Percentiles rank a stretch among this genome's conserved stretches.
Evolutionary conservation across 1,284 basidiomycete genomes (phyloP).

Genomic region (Pascua sp.): DNA sequence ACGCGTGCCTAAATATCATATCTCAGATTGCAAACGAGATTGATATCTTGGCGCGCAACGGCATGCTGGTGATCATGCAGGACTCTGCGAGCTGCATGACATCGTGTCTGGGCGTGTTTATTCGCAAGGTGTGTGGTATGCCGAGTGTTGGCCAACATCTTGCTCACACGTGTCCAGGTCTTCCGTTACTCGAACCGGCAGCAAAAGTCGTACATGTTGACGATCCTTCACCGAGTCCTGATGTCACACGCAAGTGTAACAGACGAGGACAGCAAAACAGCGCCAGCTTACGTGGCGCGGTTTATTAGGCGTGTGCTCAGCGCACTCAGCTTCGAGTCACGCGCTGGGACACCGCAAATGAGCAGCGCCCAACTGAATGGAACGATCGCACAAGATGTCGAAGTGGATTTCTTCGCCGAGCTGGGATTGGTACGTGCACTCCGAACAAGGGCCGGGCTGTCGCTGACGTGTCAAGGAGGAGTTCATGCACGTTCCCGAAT

Average conservation of each 20-base stretch:
- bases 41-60: conserved; percentile 27
- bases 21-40: conserved; percentile 31
- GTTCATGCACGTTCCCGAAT: conserved; percentile 29
- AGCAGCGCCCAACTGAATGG: not conserved
- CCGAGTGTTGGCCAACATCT: too few species aligned
- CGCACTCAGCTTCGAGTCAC: conserved; percentile 13
- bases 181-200: conserved; percentile 23
- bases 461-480: conserved; percentile 19
- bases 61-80: conserved; percentile 35
- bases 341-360: not conserved
- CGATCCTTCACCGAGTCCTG: conserved; percentile 19
- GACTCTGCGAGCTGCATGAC: conserved; percentile 38
- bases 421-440: conserved; percentile 9
- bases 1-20: conserved; percentile 25
- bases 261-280: conserved; percentile 17
- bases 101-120: conserved; percentile 25
- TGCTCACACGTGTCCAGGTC: conserved; percentile 15
- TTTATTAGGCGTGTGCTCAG: conserved; percentile 18
- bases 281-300: conserved; percentile 21
- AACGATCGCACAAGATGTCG: not conserved
- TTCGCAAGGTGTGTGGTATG: conserved; percentile 23
- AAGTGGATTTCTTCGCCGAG: conserved; percentile 17
- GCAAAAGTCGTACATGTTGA: conserved; percentile 17
- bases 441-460: not conserved
- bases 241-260: conserved; percentile 18